Conservation (phyloP, 345 rosid species). For the Pelargonium nanum region DNA sequence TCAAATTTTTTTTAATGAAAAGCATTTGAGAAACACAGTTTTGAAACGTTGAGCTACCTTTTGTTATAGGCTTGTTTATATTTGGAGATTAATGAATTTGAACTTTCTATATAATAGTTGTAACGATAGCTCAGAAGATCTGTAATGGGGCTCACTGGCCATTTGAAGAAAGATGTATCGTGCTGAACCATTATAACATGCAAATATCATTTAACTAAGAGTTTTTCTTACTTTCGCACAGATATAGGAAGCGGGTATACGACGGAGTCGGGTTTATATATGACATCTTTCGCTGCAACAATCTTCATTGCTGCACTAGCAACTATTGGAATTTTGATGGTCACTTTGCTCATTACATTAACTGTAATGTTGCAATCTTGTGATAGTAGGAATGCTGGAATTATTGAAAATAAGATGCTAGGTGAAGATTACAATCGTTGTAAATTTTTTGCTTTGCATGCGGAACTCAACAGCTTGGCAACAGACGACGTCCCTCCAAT, state of each 20-base stretch:
- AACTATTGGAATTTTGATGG: constrained; percentile 46
- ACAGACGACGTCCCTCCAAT: constrained; percentile 36
- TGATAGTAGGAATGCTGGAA: constrained; percentile 32
- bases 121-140: too few relatives aligned
- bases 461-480: constrained; percentile 46
- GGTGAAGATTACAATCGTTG: constrained; percentile 37
- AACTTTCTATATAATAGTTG: too few relatives aligned
- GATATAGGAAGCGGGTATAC: constrained; percentile 45
- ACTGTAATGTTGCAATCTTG: constrained; percentile 74
- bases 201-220: too few relatives aligned
- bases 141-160: too few relatives aligned
- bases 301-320: constrained; percentile 53
- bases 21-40: too few relatives aligned
- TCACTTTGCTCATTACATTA: constrained; percentile 50
- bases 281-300: constrained; percentile 66
- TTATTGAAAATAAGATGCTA: constrained; percentile 28
- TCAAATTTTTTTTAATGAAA: background rate
- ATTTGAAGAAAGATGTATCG: too few relatives aligned
- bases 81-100: too few relatives aligned
- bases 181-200: too few relatives aligned
- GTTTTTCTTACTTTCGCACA: constrained; percentile 14
- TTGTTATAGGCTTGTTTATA: too few relatives aligned
- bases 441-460: constrained; percentile 39
- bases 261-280: constrained; percentile 66
- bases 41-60: too few relatives aligned